phyloP scores from a whole-genome alignment of 2,329 filamentous ascomycete genomes.

The Fusarium annulatum region DNA sequence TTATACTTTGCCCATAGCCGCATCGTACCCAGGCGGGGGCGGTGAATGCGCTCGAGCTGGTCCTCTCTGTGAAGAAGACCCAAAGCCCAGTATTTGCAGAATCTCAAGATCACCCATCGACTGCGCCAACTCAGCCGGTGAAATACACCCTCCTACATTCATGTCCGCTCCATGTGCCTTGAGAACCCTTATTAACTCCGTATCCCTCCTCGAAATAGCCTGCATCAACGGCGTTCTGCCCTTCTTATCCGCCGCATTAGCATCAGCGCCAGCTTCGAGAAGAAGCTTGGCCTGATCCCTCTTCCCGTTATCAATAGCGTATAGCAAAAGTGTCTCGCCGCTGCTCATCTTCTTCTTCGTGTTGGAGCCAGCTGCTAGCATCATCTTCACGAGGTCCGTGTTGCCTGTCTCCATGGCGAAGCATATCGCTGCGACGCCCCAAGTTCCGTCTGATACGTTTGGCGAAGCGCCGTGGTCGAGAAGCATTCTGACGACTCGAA shows the following conservation, averaged over 20 bases:
- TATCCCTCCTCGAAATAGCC: constrained; percentile 45
- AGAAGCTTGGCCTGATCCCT: constrained; percentile 42
- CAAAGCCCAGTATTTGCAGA: constrained; percentile 40
- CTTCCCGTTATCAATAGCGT: constrained; percentile 45
- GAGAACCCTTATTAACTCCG: constrained; percentile 46
- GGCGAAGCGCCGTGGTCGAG: constrained; percentile 50
- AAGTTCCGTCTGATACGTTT: constrained; percentile 42
- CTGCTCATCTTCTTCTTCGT: constrained; percentile 42
- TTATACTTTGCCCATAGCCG: constrained; percentile 25
- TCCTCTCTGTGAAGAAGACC: not conserved
- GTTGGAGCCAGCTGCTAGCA: constrained; percentile 47
- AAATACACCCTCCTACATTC: constrained; percentile 28
- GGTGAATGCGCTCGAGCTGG: constrained; percentile 31
- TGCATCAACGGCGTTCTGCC: constrained; percentile 49
- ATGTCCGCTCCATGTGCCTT: constrained; percentile 44
- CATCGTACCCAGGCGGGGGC: constrained; percentile 41
- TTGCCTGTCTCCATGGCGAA: constrained; percentile 42
- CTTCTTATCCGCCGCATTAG: constrained; percentile 47
- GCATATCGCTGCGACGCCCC: constrained; percentile 38
- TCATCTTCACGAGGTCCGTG: constrained; percentile 41
- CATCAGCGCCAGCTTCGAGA: constrained; percentile 49
- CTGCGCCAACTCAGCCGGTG: constrained; percentile 41
- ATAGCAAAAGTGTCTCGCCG: constrained; percentile 48
- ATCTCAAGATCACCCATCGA: constrained; percentile 44
- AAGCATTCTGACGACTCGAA: constrained; percentile 45